Conservation (phyloP, 805 yeast species). For the Suhomyces faveliae region DNA sequence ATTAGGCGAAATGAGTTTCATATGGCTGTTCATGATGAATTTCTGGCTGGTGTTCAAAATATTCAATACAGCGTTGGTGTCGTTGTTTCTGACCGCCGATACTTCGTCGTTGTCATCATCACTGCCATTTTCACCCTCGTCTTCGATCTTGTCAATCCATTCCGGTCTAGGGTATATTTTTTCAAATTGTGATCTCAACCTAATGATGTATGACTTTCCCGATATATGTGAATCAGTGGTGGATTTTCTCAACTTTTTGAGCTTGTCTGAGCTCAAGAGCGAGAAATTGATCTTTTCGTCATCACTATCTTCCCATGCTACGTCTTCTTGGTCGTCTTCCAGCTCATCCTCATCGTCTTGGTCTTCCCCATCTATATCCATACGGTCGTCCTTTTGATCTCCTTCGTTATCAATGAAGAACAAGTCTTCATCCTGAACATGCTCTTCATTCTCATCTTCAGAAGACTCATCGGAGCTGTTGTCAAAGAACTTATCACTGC, state of each 20-base stretch:
- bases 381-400: constrained; percentile 42
- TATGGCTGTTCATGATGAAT: constrained; percentile 42
- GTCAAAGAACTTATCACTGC: constrained; percentile 16
- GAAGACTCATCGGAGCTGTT: constrained; percentile 14
- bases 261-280: constrained; percentile 53
- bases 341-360: constrained; percentile 34
- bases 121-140: constrained; percentile 31
- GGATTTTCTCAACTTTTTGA: constrained; percentile 67
- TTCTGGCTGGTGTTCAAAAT: constrained; percentile 33
- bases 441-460: constrained; percentile 27
- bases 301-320: constrained; percentile 87
- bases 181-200: constrained; percentile 71
- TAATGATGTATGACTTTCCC: constrained; percentile 59
- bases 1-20: constrained; percentile 64
- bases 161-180: constrained; percentile 78
- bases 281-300: constrained; percentile 74
- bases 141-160: constrained; percentile 59
- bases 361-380: constrained; percentile 22
- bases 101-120: constrained; percentile 22
- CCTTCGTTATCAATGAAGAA: constrained; percentile 34
- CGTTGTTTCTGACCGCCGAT: constrained; percentile 10
- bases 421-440: constrained; percentile 39
- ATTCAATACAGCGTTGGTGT: constrained; percentile 31
- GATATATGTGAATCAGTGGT: constrained; percentile 52
- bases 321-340: constrained; percentile 91